These are phyloP conservation scores for Endocarpon pusillum DNA, from an alignment of 495 filamentous ascomycete species.

Conservation along the genomic window DNA sequence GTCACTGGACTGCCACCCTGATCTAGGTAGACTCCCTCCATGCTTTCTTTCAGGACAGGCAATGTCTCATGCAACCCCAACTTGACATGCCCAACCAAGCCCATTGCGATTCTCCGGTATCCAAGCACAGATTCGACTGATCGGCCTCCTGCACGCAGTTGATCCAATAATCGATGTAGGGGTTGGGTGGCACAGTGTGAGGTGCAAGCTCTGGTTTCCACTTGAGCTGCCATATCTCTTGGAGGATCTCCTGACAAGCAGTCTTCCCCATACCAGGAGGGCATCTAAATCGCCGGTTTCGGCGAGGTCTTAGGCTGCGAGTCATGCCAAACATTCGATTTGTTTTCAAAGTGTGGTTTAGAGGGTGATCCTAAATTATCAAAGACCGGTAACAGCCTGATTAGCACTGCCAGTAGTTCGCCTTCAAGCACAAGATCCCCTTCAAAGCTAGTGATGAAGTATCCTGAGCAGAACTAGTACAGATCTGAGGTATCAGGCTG, in stretches of 20 bases:
- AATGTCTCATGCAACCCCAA: background rate
- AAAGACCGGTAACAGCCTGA: no score
- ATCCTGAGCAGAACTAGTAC: no score
- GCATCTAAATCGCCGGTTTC: constrained; percentile 1
- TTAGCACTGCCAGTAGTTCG: no score
- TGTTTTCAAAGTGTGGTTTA: constrained; percentile 1
- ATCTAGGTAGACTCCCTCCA: background rate
- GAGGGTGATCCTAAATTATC: no score
- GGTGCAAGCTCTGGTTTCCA: background rate
- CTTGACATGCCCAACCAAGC: background rate
- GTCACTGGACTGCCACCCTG: background rate
- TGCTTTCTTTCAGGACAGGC: background rate
- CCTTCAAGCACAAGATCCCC: no score
- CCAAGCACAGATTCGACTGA: background rate
- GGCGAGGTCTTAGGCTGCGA: constrained; percentile 1
- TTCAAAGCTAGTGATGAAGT: no score
- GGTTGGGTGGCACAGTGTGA: constrained; percentile 1
- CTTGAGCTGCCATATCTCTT: constrained; percentile 2
- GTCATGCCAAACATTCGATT: background rate
- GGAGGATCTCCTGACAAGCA: background rate
- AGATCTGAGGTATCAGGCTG: no score
- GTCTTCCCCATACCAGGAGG: background rate
- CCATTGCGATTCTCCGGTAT: constrained; percentile 4
- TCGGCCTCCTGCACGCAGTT: background rate
- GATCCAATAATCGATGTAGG: constrained; percentile 2